Percentiles rank a stretch among this genome's conserved stretches.
These are phyloP conservation scores for Glebionis coronaria DNA, from an alignment of 129 eudicot species.

Conservation along the genomic window DNA sequence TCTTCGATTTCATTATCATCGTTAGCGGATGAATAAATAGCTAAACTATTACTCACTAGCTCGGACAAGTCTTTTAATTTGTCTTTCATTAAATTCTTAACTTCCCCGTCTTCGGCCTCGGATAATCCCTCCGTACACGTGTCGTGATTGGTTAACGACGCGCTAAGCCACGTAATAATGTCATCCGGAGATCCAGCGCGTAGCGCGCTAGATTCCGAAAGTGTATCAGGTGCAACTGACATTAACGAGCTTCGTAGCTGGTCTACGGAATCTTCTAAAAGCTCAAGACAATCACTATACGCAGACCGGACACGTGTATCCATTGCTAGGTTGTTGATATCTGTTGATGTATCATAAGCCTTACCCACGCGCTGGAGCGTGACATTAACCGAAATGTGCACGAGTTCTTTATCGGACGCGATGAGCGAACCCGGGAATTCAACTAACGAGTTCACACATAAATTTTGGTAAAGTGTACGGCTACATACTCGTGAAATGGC, in stretches of 20 bases:
- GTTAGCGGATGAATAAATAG: slow-evolving; percentile 45
- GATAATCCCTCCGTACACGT: slow-evolving; percentile 73
- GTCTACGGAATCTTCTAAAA: slow-evolving; percentile 71
- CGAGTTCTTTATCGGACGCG: slow-evolving; percentile 71
- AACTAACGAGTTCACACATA: slow-evolving; percentile 63
- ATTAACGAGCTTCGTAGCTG: slow-evolving; percentile 56
- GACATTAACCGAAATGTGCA: slow-evolving; percentile 78
- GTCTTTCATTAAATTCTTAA: slow-evolving; percentile 43
- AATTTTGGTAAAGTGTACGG: slow-evolving; percentile 54
- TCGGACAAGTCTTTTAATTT: slow-evolving; percentile 60
- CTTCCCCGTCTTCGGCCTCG: slow-evolving; percentile 37
- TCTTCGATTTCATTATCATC: slow-evolving; percentile 46
- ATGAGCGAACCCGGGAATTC: slow-evolving; percentile 74
- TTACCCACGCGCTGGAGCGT: slow-evolving; percentile 55
- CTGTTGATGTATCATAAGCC: slow-evolving; percentile 48
- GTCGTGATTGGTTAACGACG: slow-evolving; percentile 82
- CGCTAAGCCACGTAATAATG: slow-evolving; percentile 97
- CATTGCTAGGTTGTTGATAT: slow-evolving; percentile 54
- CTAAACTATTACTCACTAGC: slow-evolving; percentile 67
- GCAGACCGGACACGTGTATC: slow-evolving; percentile 59
- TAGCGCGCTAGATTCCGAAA: neutral
- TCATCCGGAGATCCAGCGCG: slow-evolving; percentile 40
- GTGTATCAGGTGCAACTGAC: slow-evolving; percentile 32
- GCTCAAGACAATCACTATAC: slow-evolving; percentile 77
- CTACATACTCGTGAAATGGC: slow-evolving; percentile 72